Percentiles rank a stretch among this genome's conserved stretches.
phyloP scores from a whole-genome alignment of 164 flowering plant genomes.

The Taxillus chinensis region DNA sequence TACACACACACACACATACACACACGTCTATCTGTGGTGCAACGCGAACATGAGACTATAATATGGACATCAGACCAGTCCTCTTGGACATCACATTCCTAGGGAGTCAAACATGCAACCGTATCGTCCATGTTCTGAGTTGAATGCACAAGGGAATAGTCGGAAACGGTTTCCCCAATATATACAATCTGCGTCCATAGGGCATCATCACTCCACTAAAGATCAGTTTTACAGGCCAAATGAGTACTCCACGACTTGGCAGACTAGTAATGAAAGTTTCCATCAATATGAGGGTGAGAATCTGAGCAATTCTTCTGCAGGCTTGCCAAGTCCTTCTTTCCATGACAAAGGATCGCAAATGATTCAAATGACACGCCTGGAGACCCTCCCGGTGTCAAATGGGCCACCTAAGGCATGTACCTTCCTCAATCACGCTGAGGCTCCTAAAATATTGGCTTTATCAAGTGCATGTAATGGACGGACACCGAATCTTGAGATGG shows the following conservation, averaged over 20 bases:
- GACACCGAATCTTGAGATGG: constrained; percentile 3
- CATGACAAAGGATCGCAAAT: constrained; percentile 6
- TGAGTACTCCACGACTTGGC: constrained; percentile 6
- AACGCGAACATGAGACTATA: no score
- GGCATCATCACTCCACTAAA: background rate
- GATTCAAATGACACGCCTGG: background rate
- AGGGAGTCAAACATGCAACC: constrained; percentile 9
- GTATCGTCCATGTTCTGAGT: constrained; percentile 4
- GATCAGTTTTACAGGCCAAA: constrained; percentile 8
- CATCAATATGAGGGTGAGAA: constrained; percentile 1
- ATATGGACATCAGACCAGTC: background rate
- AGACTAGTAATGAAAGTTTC: constrained; percentile 7
- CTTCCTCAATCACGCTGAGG: constrained; percentile 9
- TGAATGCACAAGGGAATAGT: constrained; percentile 10
- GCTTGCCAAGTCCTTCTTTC: constrained; percentile 1
- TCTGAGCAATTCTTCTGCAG: constrained; percentile 1
- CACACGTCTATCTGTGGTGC: no score
- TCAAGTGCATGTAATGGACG: constrained; percentile 2
- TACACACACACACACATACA: no score
- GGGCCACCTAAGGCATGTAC: background rate
- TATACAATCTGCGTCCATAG: no score
- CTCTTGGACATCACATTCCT: constrained; percentile 2
- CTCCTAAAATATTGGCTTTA: background rate
- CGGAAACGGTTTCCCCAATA: background rate
- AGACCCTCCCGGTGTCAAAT: constrained; percentile 3